Conservation (phyloP, 1,284 basidiomycete genomes). For the Ceratobasidium sp. region DNA sequence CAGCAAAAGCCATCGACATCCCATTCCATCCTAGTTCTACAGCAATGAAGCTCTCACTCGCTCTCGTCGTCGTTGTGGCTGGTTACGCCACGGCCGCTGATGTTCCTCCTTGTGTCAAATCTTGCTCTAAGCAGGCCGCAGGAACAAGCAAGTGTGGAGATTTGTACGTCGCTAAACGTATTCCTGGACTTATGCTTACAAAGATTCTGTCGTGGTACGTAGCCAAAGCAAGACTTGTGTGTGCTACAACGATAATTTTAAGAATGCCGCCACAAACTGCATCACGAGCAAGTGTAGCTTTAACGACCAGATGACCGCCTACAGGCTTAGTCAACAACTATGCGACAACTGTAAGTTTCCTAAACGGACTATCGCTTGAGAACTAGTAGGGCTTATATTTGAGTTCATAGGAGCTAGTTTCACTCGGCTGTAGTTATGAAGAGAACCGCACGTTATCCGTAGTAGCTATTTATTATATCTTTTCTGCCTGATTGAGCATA, state of each 20-base stretch:
- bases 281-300: not conserved
- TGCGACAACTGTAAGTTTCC: not conserved
- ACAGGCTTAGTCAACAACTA: not conserved
- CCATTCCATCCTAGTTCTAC: not conserved
- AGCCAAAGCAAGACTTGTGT: slow-evolving; percentile 1
- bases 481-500: no score
- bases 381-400: not conserved
- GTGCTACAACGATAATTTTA: not conserved
- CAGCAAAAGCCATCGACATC: not conserved
- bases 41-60: not conserved
- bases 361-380: not conserved
- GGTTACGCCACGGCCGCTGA: not conserved
- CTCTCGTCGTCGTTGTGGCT: not conserved
- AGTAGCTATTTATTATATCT: no score
- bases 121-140: not conserved
- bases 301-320: not conserved
- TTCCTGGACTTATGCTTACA: not conserved
- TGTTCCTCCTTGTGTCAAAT: not conserved
- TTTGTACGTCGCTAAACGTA: not conserved
- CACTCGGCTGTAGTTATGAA: no score
- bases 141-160: not conserved
- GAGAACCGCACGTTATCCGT: no score
- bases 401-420: no score
- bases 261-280: not conserved
- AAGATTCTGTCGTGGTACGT: no score